Percentiles rank a stretch among this genome's conserved stretches.
phyloP scores from a whole-genome alignment of 768 basidiomycete species.

The Lentinus brumalis region DNA sequence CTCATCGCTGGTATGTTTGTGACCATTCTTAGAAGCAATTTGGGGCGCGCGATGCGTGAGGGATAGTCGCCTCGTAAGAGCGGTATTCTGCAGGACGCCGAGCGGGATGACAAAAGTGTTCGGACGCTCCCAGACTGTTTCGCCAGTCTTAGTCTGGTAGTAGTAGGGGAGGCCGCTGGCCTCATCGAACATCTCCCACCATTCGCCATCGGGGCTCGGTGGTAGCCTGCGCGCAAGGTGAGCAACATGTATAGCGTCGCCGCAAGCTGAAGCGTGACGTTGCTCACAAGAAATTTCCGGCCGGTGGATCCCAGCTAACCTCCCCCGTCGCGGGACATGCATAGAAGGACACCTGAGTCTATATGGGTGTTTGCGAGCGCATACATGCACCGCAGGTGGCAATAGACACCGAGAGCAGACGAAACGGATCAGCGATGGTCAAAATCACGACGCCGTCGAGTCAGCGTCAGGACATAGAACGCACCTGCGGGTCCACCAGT shows the following conservation, averaged over 20 bases:
- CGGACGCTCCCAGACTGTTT: constrained; percentile 94
- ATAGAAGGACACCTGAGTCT: constrained; percentile 70
- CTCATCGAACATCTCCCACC: constrained; percentile 94
- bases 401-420: neutral
- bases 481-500: constrained; percentile 85
- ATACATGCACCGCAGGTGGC: neutral
- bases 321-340: constrained; percentile 92
- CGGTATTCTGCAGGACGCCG: constrained; percentile 82
- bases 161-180: constrained; percentile 87
- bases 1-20: constrained; percentile 2
- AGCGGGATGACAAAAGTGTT: constrained; percentile 89
- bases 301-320: constrained; percentile 91
- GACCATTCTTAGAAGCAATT: constrained; percentile 5
- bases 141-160: constrained; percentile 89
- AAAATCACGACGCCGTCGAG: constrained; percentile 36
- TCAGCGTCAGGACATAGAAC: constrained; percentile 35
- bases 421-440: neutral
- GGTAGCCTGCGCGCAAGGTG: constrained; percentile 57
- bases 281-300: constrained; percentile 83
- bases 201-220: constrained; percentile 82
- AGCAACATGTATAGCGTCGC: neutral
- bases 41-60: constrained; percentile 15
- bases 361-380: no score
- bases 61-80: constrained; percentile 71
- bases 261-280: neutral